Base-by-base conservation (phyloP, 2,329 filamentous ascomycete genomes). In the Pyricularia grisea region DNA sequence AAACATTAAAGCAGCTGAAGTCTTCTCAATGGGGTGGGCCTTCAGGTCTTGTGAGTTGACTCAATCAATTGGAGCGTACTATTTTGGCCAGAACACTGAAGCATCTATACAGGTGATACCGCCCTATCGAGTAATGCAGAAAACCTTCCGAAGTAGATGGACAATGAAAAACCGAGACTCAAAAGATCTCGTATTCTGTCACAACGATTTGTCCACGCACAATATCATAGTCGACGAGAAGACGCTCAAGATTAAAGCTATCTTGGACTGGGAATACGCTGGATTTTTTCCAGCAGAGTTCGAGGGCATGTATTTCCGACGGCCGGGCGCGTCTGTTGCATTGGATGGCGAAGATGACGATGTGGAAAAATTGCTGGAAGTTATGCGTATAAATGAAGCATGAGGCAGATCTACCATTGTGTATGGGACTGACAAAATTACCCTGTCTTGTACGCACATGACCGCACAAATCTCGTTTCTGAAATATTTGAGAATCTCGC, bases 221-320 rank as follows among this genome's bases (percentile, higher is more conserved):
- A 98, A 73, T 65, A 63, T 72, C 65, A 67, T 72, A 12, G 69
- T 73, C 55, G 71, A 73, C 67, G 70, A 69, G 7, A 25, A 71
- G 20, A 71, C 69, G 14, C 71, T 73, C 23, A 71, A 72, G 63
- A 70, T 73, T 50, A 72, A 68, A 4, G 70, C 70, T 33, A 71
- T 72, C 31, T 70, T 73, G 64, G 71, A 72, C 69, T 72, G 70
- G 72, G 70, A 72, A 60, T 72, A 66, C 67, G 71, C 33, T 33
- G 72, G 71, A 6, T 73, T 72, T 66, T 73, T 68, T 28, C 36
- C 58, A 42, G n/a, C 30, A 28, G 42, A 66, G 5, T 58, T 17
- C 30, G 31, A 68, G 61, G 68, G 69, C 70, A 71, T 63, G 71
- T 69, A 69, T 60, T 66, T 66, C 12, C 33, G 65, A 14, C 65